Base-by-base conservation (phyloP, 345 rosid genomes). In the Geranium brycei region DNA sequence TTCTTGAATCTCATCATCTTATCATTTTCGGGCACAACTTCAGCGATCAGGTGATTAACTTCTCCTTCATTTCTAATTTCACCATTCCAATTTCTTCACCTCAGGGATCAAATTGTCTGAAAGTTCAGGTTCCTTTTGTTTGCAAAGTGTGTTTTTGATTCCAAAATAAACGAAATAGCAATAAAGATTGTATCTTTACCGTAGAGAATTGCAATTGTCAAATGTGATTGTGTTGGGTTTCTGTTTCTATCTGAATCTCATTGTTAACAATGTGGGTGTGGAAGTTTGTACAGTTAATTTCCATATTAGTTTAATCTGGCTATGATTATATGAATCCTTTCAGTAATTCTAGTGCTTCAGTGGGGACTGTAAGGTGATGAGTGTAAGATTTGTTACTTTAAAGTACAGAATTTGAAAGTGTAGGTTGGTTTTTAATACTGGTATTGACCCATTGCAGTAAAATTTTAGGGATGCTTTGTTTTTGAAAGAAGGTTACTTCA, bases 41-140 rank as follows among this genome's bases (percentile, higher is more conserved):
- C 73, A 15, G 81, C 89, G n/a, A 75, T 80, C 74, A 82, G 95
- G 95, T 81, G 69, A 60, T 47, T 60, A 19, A 31, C 31, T 41
- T 60, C 56, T 17, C 0, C 11, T 30, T 56, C 62, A 23, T 51
- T 57, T 63, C 4, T 32, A 7, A 18, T 35, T 35, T 35, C 41
- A 35, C 41, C 10, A 30, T 66, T n/a, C 19, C 8, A 31, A 62
- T 62, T 16, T 41, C 35, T 19, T 8, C 64, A 35, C 53, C 5
- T 1, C 35, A 35, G 28, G 17, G 18, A 41, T 62, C 11, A 38
- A 35, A 17, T 58, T 17, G 3, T 58, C 19, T 17, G 28, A 8
- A 58, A 17, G 6, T 17, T 58, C 0, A 58, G 16, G 28, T 17
- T 17, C 41, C 41, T 35, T 35, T 35, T 35, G 10, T 7, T 35